Percentiles rank a stretch among this genome's conserved stretches.
phyloP scores from a whole-genome alignment of 179 eudicot species.

The Silene noctiflora region DNA sequence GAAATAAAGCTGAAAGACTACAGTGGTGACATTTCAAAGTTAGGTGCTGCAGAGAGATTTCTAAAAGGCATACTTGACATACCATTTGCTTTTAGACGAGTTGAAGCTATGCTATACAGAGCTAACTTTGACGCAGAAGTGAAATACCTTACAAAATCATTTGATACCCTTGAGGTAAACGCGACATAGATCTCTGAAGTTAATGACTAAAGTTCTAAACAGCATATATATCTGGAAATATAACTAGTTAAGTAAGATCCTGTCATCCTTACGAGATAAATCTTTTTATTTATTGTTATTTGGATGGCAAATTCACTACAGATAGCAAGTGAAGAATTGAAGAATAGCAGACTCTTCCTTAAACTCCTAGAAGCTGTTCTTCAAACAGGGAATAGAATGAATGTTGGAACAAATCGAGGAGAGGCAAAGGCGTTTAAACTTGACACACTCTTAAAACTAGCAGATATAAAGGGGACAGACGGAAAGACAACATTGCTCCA shows the following conservation, averaged over 20 bases:
- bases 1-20: slow-evolving; percentile 81
- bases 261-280: neutral
- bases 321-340: slow-evolving; percentile 84
- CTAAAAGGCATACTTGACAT: slow-evolving; percentile 80
- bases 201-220: neutral
- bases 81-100: slow-evolving; percentile 92
- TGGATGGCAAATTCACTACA: slow-evolving; percentile 27
- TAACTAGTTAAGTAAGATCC: neutral
- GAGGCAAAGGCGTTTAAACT: slow-evolving; percentile 87
- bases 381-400: slow-evolving; percentile 93
- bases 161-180: slow-evolving; percentile 78
- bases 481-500: slow-evolving; percentile 96
- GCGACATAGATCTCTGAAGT: neutral
- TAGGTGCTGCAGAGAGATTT: slow-evolving; percentile 92
- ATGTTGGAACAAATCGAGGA: slow-evolving; percentile 93
- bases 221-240: no score
- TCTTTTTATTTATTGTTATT: neutral
- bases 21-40: slow-evolving; percentile 66
- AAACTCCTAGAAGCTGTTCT: slow-evolving; percentile 96
- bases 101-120: slow-evolving; percentile 91
- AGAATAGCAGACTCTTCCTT: slow-evolving; percentile 79
- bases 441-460: slow-evolving; percentile 79
- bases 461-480: slow-evolving; percentile 85
- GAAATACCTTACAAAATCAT: slow-evolving; percentile 69
- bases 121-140: slow-evolving; percentile 90